Evolutionary conservation across 2,329 filamentous ascomycete species (phyloP).

Genomic region (Aspergillus brunneoviolaceus): DNA sequence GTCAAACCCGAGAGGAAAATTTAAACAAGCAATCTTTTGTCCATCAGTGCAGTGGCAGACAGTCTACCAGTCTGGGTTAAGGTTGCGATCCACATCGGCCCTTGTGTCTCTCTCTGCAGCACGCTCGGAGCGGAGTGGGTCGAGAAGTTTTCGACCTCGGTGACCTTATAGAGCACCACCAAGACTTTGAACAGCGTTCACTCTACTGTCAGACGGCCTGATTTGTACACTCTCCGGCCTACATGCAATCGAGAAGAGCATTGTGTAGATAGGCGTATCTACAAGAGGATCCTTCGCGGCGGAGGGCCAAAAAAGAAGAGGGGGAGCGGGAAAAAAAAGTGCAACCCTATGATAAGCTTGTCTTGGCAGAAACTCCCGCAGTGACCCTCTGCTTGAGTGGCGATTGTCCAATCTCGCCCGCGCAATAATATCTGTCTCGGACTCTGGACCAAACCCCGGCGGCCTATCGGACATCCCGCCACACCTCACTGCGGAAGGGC

Average conservation of each 20-base stretch:
- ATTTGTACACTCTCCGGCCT: too few relatives aligned
- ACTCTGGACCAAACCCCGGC: too few relatives aligned
- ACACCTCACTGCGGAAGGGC: too few relatives aligned
- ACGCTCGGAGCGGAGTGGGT: neutral
- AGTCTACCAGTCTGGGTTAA: neutral
- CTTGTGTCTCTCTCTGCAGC: neutral
- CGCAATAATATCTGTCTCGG: too few relatives aligned
- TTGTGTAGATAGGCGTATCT: too few relatives aligned
- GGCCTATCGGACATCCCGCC: too few relatives aligned
- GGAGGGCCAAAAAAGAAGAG: neutral
- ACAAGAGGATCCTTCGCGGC: neutral
- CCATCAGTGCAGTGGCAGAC: too few relatives aligned
- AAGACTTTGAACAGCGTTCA: too few relatives aligned
- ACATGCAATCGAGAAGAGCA: too few relatives aligned
- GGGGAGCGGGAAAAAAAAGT: neutral
- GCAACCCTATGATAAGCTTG: neutral
- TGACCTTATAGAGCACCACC: too few relatives aligned
- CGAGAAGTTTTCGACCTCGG: neutral
- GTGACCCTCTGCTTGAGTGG: neutral
- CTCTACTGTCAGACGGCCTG: too few relatives aligned
- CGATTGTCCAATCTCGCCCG: too few relatives aligned
- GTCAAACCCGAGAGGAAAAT: neutral
- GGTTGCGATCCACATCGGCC: slow-evolving; percentile 6
- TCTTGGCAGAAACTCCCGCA: neutral
- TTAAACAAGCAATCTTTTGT: neutral